Conservation (phyloP, 495 filamentous ascomycete genomes). For the Opeltia flavorubescens region DNA sequence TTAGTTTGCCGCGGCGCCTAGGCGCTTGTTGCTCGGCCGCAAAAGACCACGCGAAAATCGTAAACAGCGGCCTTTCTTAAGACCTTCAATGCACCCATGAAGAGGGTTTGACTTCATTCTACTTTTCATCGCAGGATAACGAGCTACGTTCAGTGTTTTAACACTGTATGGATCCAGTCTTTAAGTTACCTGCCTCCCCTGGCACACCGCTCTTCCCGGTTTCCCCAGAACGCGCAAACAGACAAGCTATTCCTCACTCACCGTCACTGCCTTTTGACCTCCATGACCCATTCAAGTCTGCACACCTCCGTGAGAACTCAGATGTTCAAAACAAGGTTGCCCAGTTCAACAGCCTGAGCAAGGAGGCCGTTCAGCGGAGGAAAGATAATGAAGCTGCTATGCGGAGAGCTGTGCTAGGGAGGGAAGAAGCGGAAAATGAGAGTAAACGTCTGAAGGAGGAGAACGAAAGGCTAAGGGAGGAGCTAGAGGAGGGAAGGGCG, state of each 20-base stretch:
- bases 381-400: constrained; percentile 57
- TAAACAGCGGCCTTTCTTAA: not conserved
- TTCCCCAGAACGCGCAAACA: constrained; percentile 71
- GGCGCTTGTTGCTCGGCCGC: not conserved
- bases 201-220: constrained; percentile 54
- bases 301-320: constrained; percentile 32
- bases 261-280: constrained; percentile 29
- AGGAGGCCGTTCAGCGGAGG: constrained; percentile 43
- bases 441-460: constrained; percentile 49
- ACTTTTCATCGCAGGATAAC: no score
- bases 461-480: constrained; percentile 31
- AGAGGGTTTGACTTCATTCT: not conserved
- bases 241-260: constrained; percentile 42
- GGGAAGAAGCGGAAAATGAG: constrained; percentile 68
- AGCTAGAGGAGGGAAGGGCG: constrained; percentile 55
- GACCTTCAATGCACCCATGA: not conserved
- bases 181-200: constrained; percentile 33
- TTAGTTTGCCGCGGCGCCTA: not conserved
- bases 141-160: no score
- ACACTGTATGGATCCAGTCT: constrained; percentile 14
- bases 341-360: constrained; percentile 60
- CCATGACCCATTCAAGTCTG: constrained; percentile 21
- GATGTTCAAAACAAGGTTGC: constrained; percentile 82
- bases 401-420: constrained; percentile 65
- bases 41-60: not conserved